Evolutionary conservation across 805 yeast species (phyloP), one percentile per base, ranked within the genome.

Genomic region (Kluyveromyces aestuarii): DNA sequence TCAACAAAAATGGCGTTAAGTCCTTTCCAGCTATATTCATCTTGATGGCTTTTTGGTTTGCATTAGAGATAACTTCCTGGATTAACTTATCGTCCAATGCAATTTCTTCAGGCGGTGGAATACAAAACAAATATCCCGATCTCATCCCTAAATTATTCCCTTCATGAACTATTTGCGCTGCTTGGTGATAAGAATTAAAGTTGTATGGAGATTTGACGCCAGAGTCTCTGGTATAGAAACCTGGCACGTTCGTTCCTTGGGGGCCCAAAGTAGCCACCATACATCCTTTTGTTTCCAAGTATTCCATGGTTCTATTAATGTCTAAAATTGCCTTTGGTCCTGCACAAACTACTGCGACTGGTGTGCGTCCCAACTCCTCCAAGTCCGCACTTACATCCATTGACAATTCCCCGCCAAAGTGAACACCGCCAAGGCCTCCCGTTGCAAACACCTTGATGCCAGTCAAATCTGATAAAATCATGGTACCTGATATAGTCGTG

Each of bases 361-460:
- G 87, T 0, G 96, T 89, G 49, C 81, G 73, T 1, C 89, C 83
- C 47, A 89, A 71, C 60, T 88, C 96, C 45, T 87, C 90, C 52
- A 88, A 73, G 64, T 88, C 96, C 2, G 96, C 95, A 57, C 90
- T 81, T 21, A 88, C 72, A 63, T 88, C 96, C 81, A 87, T 76
- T 1, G 89, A 79, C 27, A 67, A 54, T 48, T 84, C 84, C 18
- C 85, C 91, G 8, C 84, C 85, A 48, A 87, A 74, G 58, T 88
- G 95, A 10, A 87, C 96, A 18, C 96, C 96, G 18, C 96, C 96
- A 17, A 88, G 72, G 0, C 96, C 96, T 33, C 96, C 96, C 2
- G 96, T 89, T 1, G 95, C 93, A 72, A 88, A 89, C 11, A 89
- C 87, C 55, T 78, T 75, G 55, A 88, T 85, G 0, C 95, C 93